These are phyloP conservation scores for Hypoxylon sp. DNA, from an alignment of 2,329 filamentous ascomycete genomes.

Conservation along the genomic window DNA sequence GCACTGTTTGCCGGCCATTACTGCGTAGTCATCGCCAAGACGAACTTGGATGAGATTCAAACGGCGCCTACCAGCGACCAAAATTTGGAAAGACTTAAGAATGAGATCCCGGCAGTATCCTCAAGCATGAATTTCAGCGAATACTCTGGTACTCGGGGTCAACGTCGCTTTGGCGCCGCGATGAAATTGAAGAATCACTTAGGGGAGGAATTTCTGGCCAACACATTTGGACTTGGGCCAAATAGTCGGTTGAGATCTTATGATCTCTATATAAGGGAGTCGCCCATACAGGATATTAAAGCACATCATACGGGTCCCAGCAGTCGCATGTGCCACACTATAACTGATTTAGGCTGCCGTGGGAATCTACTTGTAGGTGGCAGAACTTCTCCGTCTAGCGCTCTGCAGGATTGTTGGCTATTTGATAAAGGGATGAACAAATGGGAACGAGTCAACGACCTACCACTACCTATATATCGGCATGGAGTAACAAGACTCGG, in stretches of 20 bases:
- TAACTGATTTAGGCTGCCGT: conserved; percentile 73
- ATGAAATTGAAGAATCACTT: conserved; percentile 59
- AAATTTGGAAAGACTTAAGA: conserved; percentile 1
- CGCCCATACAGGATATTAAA: conserved; percentile 50
- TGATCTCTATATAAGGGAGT: conserved; percentile 62
- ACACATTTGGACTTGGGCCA: conserved; percentile 62
- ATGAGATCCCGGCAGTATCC: conserved; percentile 8
- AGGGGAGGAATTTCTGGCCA: conserved; percentile 62
- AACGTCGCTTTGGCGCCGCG: conserved; percentile 73
- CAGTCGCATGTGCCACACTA: conserved; percentile 79
- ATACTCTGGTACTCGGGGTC: conserved; percentile 59
- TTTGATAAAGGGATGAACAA: conserved; percentile 65
- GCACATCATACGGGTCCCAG: conserved; percentile 56
- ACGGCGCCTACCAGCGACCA: neutral
- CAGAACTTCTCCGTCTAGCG: conserved; percentile 79
- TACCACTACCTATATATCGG: conserved; percentile 81
- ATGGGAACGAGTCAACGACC: conserved; percentile 76
- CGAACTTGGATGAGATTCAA: conserved; percentile 19
- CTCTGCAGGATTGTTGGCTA: conserved; percentile 82
- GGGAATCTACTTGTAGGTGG: conserved; percentile 81
- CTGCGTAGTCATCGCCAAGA: conserved; percentile 79
- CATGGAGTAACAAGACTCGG: conserved; percentile 74
- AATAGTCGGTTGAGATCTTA: conserved; percentile 64
- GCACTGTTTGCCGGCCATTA: conserved; percentile 88
- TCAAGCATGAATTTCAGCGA: conserved; percentile 54